A percentile compares a stretch with the other conserved stretches of the same genome.
These are phyloP conservation scores for Daphne laureola DNA, from an alignment of 441 rosid genomes.

Conservation along the genomic window DNA sequence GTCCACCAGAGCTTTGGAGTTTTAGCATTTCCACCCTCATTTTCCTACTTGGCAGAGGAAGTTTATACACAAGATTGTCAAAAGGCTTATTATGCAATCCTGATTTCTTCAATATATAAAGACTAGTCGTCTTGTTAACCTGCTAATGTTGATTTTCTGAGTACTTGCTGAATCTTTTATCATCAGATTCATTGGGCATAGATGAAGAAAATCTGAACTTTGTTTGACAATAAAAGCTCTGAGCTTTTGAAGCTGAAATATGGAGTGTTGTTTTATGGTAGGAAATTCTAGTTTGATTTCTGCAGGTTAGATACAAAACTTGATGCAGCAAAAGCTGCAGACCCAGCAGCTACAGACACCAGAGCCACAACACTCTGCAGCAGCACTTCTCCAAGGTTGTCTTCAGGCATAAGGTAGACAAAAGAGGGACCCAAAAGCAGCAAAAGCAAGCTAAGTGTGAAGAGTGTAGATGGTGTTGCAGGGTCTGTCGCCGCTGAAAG, in stretches of 20 bases:
- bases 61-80: constrained; percentile 18
- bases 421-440: constrained; percentile 68
- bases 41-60: constrained; percentile 7
- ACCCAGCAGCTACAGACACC: constrained; percentile 56
- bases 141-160: too few species aligned
- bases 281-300: constrained; percentile 35
- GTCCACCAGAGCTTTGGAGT: constrained; percentile 5
- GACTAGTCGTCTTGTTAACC: too few species aligned
- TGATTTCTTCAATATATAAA: constrained; percentile 18
- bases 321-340: constrained; percentile 85
- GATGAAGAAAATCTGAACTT: background rate
- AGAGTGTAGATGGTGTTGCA: constrained; percentile 52
- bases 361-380: constrained; percentile 51
- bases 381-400: constrained; percentile 51
- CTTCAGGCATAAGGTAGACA: constrained; percentile 76
- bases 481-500: constrained; percentile 84
- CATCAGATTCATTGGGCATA: too few species aligned
- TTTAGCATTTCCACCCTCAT: background rate
- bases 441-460: constrained; percentile 54
- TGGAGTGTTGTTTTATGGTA: too few species aligned
- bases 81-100: constrained; percentile 11
- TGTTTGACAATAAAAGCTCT: background rate
- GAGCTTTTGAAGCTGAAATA: too few species aligned
- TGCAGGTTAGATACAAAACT: constrained; percentile 79
- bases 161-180: too few species aligned